Base-by-base conservation (phyloP, 257 asterid species). In the Lithospermum erythrorhizon region DNA sequence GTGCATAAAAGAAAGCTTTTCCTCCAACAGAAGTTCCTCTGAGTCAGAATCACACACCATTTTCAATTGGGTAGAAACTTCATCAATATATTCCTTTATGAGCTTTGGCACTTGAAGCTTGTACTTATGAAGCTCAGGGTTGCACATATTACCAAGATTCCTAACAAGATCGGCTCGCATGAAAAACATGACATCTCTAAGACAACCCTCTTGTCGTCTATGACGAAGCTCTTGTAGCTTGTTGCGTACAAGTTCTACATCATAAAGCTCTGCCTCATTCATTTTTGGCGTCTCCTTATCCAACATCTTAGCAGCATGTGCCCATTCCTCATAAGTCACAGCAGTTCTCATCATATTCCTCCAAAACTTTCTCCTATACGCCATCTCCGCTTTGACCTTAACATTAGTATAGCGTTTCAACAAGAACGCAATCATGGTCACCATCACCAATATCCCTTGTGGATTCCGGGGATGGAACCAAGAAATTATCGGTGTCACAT, bases 271-370 rank as follows among this genome's bases (percentile, higher is more conserved):
- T 0, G 86, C 58, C 35, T 89, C 95, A 51, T 86, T 88, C 89
- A 84, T 71, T 59, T 61, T 86, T 57, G 68, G 87, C 18, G 89
- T 80, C 67, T 86, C 97, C 57, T 76, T 93, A 62, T 89, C 98
- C 51, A 89, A 66, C 98, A 93, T 89, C 70, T 76, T 83, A 18
- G 98, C 90, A 29, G 95, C 97, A 73, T 93, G 98, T 61, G 96
- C 95, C 98, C 98, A 93, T 66, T 93, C 97, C 69, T 93, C 98
- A 53, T 93, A 93, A 4, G 88, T 93, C 55, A 86, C 70, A n/a
- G 97, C 97, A 53, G 84, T 66, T 47, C 87, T 83, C 95, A 83
- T 89, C 95, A 86, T 86, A 62, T 93, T 93, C 78, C 94, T 81
- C 98, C 98, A 91, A 65, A 91, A 88, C 47, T 88, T 86, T 75